phyloP scores from a whole-genome alignment of 768 basidiomycete genomes.

The Termitomyces sp. region DNA sequence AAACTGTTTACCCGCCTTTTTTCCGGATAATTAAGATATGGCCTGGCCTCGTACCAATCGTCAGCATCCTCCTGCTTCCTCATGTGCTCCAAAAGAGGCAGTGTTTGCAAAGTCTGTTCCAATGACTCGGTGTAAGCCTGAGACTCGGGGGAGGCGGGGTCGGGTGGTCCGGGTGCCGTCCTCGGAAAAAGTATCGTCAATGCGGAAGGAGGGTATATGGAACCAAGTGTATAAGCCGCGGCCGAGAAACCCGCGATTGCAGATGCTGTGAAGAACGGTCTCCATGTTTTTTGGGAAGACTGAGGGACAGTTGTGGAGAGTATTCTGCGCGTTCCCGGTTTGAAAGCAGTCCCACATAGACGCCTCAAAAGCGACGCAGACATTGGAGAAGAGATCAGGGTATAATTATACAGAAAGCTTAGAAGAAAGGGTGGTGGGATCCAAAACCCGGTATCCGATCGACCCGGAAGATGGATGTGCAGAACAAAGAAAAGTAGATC shows the following conservation, averaged over 20 bases:
- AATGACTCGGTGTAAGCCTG: conserved; percentile 51
- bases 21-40: conserved; percentile 65
- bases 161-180: conserved; percentile 65
- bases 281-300: conserved; percentile 14
- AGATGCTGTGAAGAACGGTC: conserved; percentile 19
- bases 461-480: neutral
- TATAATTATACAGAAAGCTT: conserved; percentile 1
- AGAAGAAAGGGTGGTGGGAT: neutral
- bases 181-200: conserved; percentile 71
- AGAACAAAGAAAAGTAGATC: too few relatives aligned
- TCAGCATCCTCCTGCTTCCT: conserved; percentile 44
- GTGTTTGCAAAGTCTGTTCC: conserved; percentile 62
- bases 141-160: conserved; percentile 53
- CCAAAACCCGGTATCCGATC: neutral
- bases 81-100: conserved; percentile 43
- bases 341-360: neutral
- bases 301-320: conserved; percentile 8
- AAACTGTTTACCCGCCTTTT: conserved; percentile 77
- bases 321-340: neutral
- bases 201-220: conserved; percentile 65
- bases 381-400: conserved; percentile 5
- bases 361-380: conserved; percentile 8
- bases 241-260: conserved; percentile 29
- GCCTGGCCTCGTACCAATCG: conserved; percentile 78
- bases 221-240: conserved; percentile 49